A percentile compares a stretch with the other conserved stretches of the same genome.
phyloP scores from a whole-genome alignment of 768 basidiomycete species.

The Suillus luteus region DNA sequence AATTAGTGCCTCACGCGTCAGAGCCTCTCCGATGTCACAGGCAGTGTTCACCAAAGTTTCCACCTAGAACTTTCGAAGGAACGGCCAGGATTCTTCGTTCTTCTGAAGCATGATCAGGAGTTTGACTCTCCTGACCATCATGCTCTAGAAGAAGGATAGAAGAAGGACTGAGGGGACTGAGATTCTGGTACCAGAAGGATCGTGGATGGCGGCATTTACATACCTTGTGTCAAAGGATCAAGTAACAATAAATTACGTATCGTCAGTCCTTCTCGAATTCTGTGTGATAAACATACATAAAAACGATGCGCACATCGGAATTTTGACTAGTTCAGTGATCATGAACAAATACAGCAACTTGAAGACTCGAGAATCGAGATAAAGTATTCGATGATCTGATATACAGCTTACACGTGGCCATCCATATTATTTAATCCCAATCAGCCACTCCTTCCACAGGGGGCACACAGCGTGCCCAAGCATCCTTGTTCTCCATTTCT shows the following conservation, averaged over 20 bases:
- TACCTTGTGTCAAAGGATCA: not conserved
- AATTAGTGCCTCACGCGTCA: too few species aligned
- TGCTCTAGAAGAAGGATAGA: too few species aligned
- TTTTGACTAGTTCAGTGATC: not conserved
- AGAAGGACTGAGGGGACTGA: too few species aligned
- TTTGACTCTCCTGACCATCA: too few species aligned
- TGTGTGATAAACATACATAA: not conserved
- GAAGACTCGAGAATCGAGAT: too few species aligned
- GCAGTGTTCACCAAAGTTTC: too few species aligned
- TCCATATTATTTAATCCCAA: not conserved
- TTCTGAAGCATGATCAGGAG: not conserved
- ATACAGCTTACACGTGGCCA: not conserved
- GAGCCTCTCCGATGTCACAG: too few species aligned
- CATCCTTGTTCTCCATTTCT: not conserved
- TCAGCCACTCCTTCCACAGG: not conserved
- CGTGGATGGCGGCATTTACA: not conserved
- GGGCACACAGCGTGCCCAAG: not conserved
- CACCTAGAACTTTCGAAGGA: too few species aligned
- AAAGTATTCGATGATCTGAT: not conserved
- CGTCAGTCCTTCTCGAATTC: not conserved
- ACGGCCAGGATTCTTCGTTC: too few species aligned
- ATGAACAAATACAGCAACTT: not conserved
- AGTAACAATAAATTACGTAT: not conserved
- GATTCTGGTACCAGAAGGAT: not conserved
- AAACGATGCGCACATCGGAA: not conserved